Conservation (phyloP, 192 early-diverging fungal species). For the Coemansia furcata region DNA sequence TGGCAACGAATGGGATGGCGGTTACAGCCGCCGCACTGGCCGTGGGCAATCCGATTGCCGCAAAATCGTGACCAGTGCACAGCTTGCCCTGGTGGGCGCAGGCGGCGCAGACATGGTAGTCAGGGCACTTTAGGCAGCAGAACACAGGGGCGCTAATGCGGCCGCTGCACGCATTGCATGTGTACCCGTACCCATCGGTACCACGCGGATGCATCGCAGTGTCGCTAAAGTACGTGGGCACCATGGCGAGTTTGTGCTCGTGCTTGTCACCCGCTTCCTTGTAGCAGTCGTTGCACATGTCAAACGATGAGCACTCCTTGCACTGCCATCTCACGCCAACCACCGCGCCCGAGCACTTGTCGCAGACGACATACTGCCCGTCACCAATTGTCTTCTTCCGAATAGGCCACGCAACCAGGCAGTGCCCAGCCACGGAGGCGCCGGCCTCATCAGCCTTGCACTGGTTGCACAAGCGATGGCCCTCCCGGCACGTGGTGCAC, state of each 20-base stretch:
- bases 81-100: constrained; percentile 24
- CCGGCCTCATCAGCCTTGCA: constrained; percentile 18
- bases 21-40: not conserved
- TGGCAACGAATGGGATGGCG: not conserved
- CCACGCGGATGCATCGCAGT: constrained; percentile 16
- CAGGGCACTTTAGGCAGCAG: constrained; percentile 36
- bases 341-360: constrained; percentile 54
- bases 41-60: constrained; percentile 9
- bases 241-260: constrained; percentile 7
- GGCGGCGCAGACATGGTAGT: constrained; percentile 35
- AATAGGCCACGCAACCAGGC: constrained; percentile 40
- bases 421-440: not conserved
- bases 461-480: constrained; percentile 38
- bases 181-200: constrained; percentile 7
- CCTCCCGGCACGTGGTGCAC: constrained; percentile 21
- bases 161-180: constrained; percentile 34
- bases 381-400: constrained; percentile 13
- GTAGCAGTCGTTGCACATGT: constrained; percentile 59
- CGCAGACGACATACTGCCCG: constrained; percentile 54
- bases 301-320: constrained; percentile 58
- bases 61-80: constrained; percentile 57
- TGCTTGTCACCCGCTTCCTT: constrained; percentile 23
- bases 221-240: constrained; percentile 22
- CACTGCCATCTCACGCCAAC: constrained; percentile 57
- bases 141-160: constrained; percentile 16